Evolutionary conservation across 1,139 yeast species (phyloP).

Genomic region (Protomyces gravidus): DNA sequence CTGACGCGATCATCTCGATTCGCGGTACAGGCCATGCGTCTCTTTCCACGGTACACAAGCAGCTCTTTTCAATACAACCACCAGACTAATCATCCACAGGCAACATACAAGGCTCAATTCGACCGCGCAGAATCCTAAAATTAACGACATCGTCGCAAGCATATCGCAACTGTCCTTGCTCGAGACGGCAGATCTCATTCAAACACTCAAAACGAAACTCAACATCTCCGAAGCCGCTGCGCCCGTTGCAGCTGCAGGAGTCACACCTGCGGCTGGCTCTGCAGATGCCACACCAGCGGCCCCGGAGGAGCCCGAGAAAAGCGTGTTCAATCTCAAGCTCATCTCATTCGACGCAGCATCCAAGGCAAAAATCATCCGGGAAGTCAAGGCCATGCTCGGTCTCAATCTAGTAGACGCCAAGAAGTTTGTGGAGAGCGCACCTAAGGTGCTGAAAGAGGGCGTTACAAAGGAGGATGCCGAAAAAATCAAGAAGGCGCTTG

Average conservation of each 20-base stretch:
- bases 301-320: conserved; percentile 79
- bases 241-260: conserved; percentile 65
- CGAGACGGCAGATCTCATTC: conserved; percentile 80
- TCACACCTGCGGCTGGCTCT: conserved; percentile 65
- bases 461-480: conserved; percentile 87
- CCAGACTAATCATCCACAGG: too few relatives aligned
- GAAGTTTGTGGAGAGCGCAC: conserved; percentile 96
- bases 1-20: neutral
- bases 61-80: too few relatives aligned
- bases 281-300: conserved; percentile 71
- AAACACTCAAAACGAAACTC: conserved; percentile 76
- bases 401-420: conserved; percentile 92
- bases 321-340: conserved; percentile 84
- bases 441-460: conserved; percentile 82
- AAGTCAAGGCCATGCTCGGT: conserved; percentile 86
- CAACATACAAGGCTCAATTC: neutral
- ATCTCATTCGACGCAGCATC: conserved; percentile 92
- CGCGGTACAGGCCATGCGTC: neutral
- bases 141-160: conserved; percentile 78
- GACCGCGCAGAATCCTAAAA: conserved; percentile 55
- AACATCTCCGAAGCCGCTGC: conserved; percentile 90
- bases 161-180: conserved; percentile 82
- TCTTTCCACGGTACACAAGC: too few relatives aligned
- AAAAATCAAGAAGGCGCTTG: conserved; percentile 85
- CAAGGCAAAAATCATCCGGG: conserved; percentile 96